phyloP scores from a whole-genome alignment of 2,329 filamentous ascomycete genomes.

The Phialocephala sp. region DNA sequence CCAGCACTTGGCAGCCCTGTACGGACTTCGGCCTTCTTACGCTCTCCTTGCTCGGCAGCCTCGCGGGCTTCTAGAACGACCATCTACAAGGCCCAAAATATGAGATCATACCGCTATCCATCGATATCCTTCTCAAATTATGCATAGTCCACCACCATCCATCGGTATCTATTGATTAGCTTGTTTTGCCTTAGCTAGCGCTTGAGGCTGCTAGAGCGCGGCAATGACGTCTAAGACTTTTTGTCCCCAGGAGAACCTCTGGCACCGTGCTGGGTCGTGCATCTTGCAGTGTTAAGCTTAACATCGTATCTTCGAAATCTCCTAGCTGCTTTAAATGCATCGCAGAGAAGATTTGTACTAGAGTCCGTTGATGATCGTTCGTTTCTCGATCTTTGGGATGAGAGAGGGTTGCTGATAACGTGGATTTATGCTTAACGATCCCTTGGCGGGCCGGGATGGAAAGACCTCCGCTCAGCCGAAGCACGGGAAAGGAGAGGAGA shows the following conservation, averaged over 20 bases:
- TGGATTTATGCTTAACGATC: not conserved
- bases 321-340: not conserved
- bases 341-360: not conserved
- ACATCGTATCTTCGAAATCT: not conserved
- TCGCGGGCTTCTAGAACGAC: not conserved
- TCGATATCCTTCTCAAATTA: not conserved
- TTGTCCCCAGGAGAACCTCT: not conserved
- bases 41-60: not conserved
- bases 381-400: not conserved
- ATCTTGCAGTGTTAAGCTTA: too few relatives aligned
- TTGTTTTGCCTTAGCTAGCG: not conserved
- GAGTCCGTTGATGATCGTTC: not conserved
- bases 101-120: conserved; percentile 7
- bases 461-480: too few relatives aligned
- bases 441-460: not conserved
- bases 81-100: not conserved
- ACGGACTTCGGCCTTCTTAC: conserved; percentile 13
- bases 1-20: not conserved
- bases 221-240: conserved; percentile 17
- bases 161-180: not conserved
- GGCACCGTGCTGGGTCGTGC: not conserved
- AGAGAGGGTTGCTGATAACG: not conserved
- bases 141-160: not conserved
- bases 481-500: too few relatives aligned
- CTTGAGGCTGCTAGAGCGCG: conserved; percentile 9